phyloP scores from a whole-genome alignment of 768 basidiomycete species.

The Cystobasidiopsis lactophilus region DNA sequence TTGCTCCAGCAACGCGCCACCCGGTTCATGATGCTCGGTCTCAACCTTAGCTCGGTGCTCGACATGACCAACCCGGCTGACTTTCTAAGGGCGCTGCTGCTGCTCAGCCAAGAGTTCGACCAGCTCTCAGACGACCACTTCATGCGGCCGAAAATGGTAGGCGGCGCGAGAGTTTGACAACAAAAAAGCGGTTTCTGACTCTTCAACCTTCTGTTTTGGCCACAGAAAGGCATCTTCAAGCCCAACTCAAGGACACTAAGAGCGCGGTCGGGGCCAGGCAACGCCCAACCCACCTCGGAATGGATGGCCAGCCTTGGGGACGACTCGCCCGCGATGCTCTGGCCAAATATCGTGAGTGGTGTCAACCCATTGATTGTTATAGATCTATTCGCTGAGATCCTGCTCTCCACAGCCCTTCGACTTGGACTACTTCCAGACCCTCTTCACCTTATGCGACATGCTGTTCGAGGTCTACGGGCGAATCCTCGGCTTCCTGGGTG shows the following conservation, averaged over 20 bases:
- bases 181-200: neutral
- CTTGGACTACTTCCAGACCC: slow-evolving; percentile 69
- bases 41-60: slow-evolving; percentile 61
- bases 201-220: neutral
- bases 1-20: slow-evolving; percentile 31
- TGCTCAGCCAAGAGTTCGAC: slow-evolving; percentile 16
- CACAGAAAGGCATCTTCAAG: too few species aligned
- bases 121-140: slow-evolving; percentile 17
- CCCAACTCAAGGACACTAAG: too few species aligned
- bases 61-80: slow-evolving; percentile 63
- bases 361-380: too few species aligned
- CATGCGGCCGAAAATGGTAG: slow-evolving; percentile 3
- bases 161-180: too few species aligned
- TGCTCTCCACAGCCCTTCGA: slow-evolving; percentile 44
- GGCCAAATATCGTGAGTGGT: slow-evolving; percentile 13
- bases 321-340: slow-evolving; percentile 14
- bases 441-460: slow-evolving; percentile 69
- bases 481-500: slow-evolving; percentile 49
- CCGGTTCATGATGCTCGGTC: slow-evolving; percentile 62
- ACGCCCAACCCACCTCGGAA: slow-evolving; percentile 11
- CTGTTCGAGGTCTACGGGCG: slow-evolving; percentile 76
- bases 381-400: too few species aligned
- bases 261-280: neutral
- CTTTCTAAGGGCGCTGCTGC: slow-evolving; percentile 46
- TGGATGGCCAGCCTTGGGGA: slow-evolving; percentile 3